Conservation (phyloP, 2,329 filamentous ascomycete species). For the Reticulascus tulasneorum region DNA sequence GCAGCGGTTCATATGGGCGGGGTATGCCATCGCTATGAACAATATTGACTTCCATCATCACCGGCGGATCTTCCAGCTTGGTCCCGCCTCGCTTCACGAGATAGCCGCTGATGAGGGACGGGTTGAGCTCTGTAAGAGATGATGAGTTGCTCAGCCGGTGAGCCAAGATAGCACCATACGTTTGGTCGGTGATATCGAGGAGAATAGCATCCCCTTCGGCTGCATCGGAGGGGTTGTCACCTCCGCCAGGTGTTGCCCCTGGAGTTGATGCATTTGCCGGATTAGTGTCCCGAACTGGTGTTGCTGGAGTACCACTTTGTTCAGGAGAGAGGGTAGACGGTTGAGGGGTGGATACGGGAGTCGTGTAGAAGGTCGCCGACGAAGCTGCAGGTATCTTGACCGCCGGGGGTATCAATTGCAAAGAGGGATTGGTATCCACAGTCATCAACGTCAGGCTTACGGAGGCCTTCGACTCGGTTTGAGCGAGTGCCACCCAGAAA, state of each 20-base stretch:
- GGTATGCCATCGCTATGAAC: slow-evolving; percentile 52
- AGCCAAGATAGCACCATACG: slow-evolving; percentile 68
- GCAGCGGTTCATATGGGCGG: slow-evolving; percentile 56
- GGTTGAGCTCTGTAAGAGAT: slow-evolving; percentile 50
- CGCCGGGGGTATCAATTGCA: slow-evolving; percentile 58
- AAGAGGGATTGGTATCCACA: slow-evolving; percentile 60
- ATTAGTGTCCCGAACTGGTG: slow-evolving; percentile 37
- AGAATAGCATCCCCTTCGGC: slow-evolving; percentile 65
- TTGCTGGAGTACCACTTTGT: slow-evolving; percentile 47
- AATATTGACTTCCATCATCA: slow-evolving; percentile 61
- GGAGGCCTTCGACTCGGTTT: slow-evolving; percentile 45
- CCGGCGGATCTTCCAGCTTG: slow-evolving; percentile 53
- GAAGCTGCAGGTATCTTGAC: slow-evolving; percentile 43
- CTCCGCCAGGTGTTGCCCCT: slow-evolving; percentile 32
- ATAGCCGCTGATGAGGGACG: slow-evolving; percentile 60
- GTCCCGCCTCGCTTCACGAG: slow-evolving; percentile 60
- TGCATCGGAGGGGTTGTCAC: slow-evolving; percentile 34
- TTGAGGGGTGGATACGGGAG: slow-evolving; percentile 66
- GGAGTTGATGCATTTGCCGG: slow-evolving; percentile 40
- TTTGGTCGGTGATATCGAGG: slow-evolving; percentile 69
- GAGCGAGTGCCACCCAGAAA: slow-evolving; percentile 51
- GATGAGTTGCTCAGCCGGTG: slow-evolving; percentile 61
- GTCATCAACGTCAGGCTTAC: slow-evolving; percentile 58
- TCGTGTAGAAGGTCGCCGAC: slow-evolving; percentile 48
- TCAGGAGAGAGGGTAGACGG: slow-evolving; percentile 56